Base-by-base conservation (phyloP, 2,329 filamentous ascomycete genomes). In the Stylonectria norvegica region DNA sequence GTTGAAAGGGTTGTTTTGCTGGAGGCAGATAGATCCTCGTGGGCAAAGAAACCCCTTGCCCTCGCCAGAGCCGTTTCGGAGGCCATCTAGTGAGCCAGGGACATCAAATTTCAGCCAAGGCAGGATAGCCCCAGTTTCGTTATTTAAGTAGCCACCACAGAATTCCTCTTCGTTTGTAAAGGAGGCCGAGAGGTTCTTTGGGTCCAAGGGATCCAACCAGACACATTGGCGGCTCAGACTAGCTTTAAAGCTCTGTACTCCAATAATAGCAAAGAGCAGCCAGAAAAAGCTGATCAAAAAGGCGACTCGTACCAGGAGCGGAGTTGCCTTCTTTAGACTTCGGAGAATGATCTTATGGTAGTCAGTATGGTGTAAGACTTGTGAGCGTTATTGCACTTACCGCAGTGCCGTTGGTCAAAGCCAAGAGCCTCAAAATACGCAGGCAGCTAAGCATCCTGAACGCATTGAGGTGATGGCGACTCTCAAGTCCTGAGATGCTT, bases 361-460 rank as follows among this genome's bases (percentile, higher is more conserved):
- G 38, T 53, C 23, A 54, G 52, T 38, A 20, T 38, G 20, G 28
- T 19, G 25, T 7, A 19, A 16, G 20, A 2, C 34, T 19, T 2
- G 23, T 12, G 14, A 31, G 20, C 8, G 9, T 12, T 11, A 27
- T 4, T 16, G 19, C 32, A 68, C 83, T 72, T 74, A 89, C 86
- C 38, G 90, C 86, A 41, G 94, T 98, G 53, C 93, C 93, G 53
- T 89, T 90, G 2, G 93, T 98, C 36, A 98, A 78, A 36, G 88
- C 85, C 15, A 98, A 72, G n/a, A 98, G 75, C 45, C 93, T 81
- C 49, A 98, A 69, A 49, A 98, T 96, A 31, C 94, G 86, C 49
- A 98, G 74, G 65, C 89, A 96, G 59, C 90, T 95, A 44, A 98
- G 73, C 94, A 98, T 98, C 41, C 88, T 84, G 64, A 98, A 98